Conservation (phyloP, 805 yeast genomes). For the Ogataea siamensis region DNA sequence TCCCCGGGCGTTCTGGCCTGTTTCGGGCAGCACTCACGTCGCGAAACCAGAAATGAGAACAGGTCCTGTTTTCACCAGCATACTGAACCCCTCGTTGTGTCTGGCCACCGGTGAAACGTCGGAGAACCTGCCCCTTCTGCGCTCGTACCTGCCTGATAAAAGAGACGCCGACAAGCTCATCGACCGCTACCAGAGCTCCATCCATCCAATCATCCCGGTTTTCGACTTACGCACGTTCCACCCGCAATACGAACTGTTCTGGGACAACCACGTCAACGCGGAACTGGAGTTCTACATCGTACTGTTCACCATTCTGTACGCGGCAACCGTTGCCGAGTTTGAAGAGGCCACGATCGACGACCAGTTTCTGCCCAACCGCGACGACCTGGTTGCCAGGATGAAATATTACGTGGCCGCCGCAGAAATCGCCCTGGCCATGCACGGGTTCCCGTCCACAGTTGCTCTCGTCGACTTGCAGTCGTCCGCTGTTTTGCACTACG, state of each 20-base stretch:
- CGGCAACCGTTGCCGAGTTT: constrained; percentile 57
- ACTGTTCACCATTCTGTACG: constrained; percentile 54
- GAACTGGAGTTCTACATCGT: constrained; percentile 47
- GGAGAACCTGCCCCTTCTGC: constrained; percentile 32
- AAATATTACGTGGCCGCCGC: constrained; percentile 47
- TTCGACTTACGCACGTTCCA: constrained; percentile 45
- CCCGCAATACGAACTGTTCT: constrained; percentile 46
- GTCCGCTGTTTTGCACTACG: constrained; percentile 43
- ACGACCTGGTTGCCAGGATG: constrained; percentile 41
- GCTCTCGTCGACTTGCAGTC: constrained; percentile 38
- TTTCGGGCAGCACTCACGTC: constrained; percentile 4
- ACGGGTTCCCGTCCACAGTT: constrained; percentile 48
- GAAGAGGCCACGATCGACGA: constrained; percentile 51
- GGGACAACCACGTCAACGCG: constrained; percentile 37
- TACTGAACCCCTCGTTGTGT: constrained; percentile 25
- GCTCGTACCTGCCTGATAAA: constrained; percentile 45
- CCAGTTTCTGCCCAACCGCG: constrained; percentile 21
- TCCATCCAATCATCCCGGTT: constrained; percentile 56
- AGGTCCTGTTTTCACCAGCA: constrained; percentile 27
- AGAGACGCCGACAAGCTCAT: constrained; percentile 47
- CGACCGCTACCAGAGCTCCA: constrained; percentile 48
- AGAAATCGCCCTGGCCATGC: constrained; percentile 48
- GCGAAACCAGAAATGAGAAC: constrained; percentile 17
- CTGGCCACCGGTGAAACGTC: constrained; percentile 9
- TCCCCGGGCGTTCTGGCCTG: constrained; percentile 1